phyloP scores from a whole-genome alignment of 257 asterid genomes.

The Solanum medicagineum region DNA sequence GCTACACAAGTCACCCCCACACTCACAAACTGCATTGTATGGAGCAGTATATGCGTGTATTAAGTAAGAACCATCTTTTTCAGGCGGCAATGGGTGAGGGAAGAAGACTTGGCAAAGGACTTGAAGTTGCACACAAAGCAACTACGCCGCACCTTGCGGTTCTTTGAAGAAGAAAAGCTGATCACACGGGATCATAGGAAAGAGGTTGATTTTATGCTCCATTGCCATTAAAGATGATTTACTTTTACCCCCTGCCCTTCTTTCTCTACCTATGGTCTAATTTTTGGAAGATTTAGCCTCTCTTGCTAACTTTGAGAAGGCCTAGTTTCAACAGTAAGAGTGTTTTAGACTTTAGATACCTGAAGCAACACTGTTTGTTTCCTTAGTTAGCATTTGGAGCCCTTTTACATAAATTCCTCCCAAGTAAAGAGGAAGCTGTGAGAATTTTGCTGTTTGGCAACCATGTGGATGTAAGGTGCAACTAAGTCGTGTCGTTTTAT shows the following conservation, averaged over 20 bases:
- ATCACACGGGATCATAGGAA: constrained; percentile 91
- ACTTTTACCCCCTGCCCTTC: neutral
- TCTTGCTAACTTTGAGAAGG: neutral
- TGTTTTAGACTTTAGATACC: neutral
- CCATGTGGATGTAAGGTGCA: neutral
- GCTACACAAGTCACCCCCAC: neutral
- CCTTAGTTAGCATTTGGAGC: neutral
- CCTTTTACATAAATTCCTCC: neutral
- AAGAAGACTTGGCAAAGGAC: constrained; percentile 96
- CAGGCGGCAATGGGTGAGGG: constrained; percentile 94
- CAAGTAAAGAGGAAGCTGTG: neutral
- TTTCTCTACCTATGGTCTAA: neutral
- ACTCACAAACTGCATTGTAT: neutral
- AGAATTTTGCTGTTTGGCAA: neutral
- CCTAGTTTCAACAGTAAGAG: neutral
- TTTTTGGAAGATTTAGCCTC: neutral
- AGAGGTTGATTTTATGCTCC: constrained; percentile 51
- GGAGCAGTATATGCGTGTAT: neutral
- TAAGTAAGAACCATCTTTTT: constrained; percentile 4
- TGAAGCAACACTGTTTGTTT: neutral
- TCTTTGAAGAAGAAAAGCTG: constrained; percentile 91
- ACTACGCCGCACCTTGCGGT: constrained; percentile 81
- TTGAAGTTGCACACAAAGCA: constrained; percentile 95
- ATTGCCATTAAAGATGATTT: constrained; percentile 2
- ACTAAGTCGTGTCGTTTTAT: neutral